phyloP scores from a whole-genome alignment of 257 asterid species.

The Echium plantagineum region DNA sequence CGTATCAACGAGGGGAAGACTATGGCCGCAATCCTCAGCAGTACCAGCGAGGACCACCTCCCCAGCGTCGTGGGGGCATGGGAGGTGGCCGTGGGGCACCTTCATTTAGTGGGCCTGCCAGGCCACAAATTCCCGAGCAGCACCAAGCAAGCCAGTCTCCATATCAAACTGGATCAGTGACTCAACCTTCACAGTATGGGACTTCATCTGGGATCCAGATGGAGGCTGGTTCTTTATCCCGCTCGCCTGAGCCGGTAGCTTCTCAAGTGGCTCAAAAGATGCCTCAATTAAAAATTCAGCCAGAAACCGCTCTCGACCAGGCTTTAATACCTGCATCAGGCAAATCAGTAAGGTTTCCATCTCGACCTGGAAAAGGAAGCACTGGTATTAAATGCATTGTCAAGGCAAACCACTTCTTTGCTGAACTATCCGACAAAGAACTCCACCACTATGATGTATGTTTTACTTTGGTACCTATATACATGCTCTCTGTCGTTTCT shows the following conservation, averaged over 20 bases:
- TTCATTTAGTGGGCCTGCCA: constrained; percentile 60
- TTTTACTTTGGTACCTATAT: too few relatives aligned
- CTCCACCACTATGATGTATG: constrained; percentile 67
- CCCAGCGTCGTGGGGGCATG: constrained; percentile 43
- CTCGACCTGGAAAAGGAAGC: constrained; percentile 83
- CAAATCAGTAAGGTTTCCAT: constrained; percentile 75
- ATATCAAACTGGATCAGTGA: constrained; percentile 34
- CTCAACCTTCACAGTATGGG: constrained; percentile 33
- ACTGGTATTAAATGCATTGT: constrained; percentile 60
- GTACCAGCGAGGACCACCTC: constrained; percentile 40
- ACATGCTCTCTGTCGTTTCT: too few relatives aligned
- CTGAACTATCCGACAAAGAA: constrained; percentile 86
- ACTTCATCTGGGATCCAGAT: constrained; percentile 26
- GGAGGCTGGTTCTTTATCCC: constrained; percentile 51
- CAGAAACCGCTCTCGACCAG: constrained; percentile 34
- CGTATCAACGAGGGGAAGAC: constrained; percentile 35
- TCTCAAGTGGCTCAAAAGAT: constrained; percentile 27
- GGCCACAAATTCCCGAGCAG: constrained; percentile 88
- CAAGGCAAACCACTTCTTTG: constrained; percentile 90
- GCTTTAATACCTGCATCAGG: constrained; percentile 65
- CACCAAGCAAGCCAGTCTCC: constrained; percentile 77
- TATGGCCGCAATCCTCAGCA: constrained; percentile 35
- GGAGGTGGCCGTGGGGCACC: constrained; percentile 54
- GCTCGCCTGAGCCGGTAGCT: constrained; percentile 30
- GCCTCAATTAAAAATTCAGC: constrained; percentile 37